Evolutionary conservation across 2,329 filamentous ascomycete species (phyloP), one percentile per base, ranked within the genome.

Genomic region (Penicillium hesseltinei): DNA sequence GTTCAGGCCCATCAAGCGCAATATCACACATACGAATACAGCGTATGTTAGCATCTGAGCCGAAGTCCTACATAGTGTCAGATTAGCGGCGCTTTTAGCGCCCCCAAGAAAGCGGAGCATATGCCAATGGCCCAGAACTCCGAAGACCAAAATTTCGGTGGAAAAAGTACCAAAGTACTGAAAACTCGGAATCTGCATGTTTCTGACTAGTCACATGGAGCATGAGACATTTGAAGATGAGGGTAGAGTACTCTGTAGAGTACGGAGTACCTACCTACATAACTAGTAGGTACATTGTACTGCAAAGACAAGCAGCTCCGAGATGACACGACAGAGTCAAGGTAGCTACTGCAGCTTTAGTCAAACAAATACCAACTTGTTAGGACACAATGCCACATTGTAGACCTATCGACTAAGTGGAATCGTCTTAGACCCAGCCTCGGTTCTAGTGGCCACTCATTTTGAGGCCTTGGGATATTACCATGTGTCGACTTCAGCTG

Each of bases 401-500:
- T 47, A 52, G 39, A 52, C 39, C 29, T 31, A 31, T 45, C 29
- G 29, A 44, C 27, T 52, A 45, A 36, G 39, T 8, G 29, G 27
- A n/a, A 21, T 52, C 29, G 13, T 36, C n/a, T 6, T 23, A 25
- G 29, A 51, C 27, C 19, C 40, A 45, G 50, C 50, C 50, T 52
- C 40, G 50, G 50, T 52, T 23, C n/a, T 27, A 36, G 29, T 35
- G 36, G 47, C 48, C 36, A 50, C 33, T 17, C 48, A 27, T 29
- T 31, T 40, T 31, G n/a, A 15, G n/a, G 40, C 36, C n/a, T 29
- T 29, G 8, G 7, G 11, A 36, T 9, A 50, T 50, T 39, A 42
- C 57, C 57, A 53, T 51, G 46, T 58, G 53, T 56, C 48, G 40
- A 48, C 27, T 50, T 63, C 61, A 58, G 55, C 54, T 63, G 47